Base-by-base conservation (phyloP, 192 early-diverging fungal species). In the Coemansia sp. region DNA sequence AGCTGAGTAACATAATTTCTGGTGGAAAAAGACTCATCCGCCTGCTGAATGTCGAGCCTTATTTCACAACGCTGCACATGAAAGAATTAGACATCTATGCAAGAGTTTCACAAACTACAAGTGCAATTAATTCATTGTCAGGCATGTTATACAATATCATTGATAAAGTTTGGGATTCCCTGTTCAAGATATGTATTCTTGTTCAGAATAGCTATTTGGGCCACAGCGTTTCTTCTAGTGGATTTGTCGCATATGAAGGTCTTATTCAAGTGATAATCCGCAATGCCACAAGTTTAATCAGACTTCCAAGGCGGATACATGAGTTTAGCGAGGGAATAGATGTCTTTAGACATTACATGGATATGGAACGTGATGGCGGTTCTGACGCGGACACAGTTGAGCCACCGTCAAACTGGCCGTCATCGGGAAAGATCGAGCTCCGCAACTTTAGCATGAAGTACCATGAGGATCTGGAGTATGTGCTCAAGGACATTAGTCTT, bases 11-110 rank as follows among this genome's bases (percentile, higher is more conserved):
- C 15, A 46, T 74, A 12, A 70, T 80, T 13, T 15, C 15, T 0
- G 92, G 88, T 19, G 92, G 90, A 1, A 63, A 87, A 19, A 77
- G 86, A 11, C 83, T 84, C 26, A 87, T 93, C 57, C 88, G 92
- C 19, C 83, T 90, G 0, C 87, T 86, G 63, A 66, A 73, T 39
- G 81, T 65, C 2, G 82, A 84, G 32, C 41, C 84, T 37, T 76
- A 74, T 8, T 93, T 92, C 56, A 66, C 75, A 41, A 39, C 49
- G 6, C 66, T 68, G 9, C 86, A 90, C 37, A 63, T 80, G n/a
- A 62, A 71, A 5, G 65, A 82, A 4, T 77, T 85, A 32, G 87
- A 94, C 69, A 72, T 85, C 10, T 87, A 88, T 41, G 78, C 84
- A 8, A 67, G 85, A 65, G 85, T 86, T 22, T 72, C 62, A 69